Conservation (phyloP, 1,284 basidiomycete species). For the Pyrrhoderma noxium region DNA sequence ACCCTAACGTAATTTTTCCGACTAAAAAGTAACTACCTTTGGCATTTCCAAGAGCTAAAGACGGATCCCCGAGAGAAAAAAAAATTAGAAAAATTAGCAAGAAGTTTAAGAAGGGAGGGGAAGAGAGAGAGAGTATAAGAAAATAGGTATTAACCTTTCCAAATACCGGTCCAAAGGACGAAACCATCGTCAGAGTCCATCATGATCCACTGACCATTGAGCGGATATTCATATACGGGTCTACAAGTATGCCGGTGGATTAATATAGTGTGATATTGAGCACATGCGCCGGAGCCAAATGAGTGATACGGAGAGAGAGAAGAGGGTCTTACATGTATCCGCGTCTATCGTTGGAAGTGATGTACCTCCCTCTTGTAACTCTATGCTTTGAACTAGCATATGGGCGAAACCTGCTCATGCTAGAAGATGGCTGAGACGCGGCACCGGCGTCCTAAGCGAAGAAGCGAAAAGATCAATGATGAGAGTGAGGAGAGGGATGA, state of each 20-base stretch:
- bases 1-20: slow-evolving; percentile 8
- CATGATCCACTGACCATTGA: slow-evolving; percentile 88
- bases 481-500: not conserved
- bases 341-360: slow-evolving; percentile 77
- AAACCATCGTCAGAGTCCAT: slow-evolving; percentile 88
- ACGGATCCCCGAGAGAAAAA: not conserved
- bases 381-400: slow-evolving; percentile 70
- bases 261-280: not conserved
- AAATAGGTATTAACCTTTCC: slow-evolving; percentile 85
- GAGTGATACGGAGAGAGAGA: not conserved
- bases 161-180: slow-evolving; percentile 81
- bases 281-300: not conserved
- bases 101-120: slow-evolving; percentile 3
- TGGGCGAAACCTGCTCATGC: slow-evolving; percentile 59
- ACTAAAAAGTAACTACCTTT: slow-evolving; percentile 46
- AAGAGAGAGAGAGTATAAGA: no score
- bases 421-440: slow-evolving; percentile 28
- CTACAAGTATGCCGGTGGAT: slow-evolving; percentile 29
- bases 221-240: slow-evolving; percentile 79
- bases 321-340: slow-evolving; percentile 70
- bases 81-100: slow-evolving; percentile 1
- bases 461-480: not conserved
- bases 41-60: slow-evolving; percentile 69
- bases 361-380: slow-evolving; percentile 78
- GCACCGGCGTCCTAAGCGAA: slow-evolving; percentile 42